A percentile compares a stretch with the other conserved stretches of the same genome.
phyloP scores from a whole-genome alignment of 108 stramenopile species.

The Conticribra weissflogii region DNA sequence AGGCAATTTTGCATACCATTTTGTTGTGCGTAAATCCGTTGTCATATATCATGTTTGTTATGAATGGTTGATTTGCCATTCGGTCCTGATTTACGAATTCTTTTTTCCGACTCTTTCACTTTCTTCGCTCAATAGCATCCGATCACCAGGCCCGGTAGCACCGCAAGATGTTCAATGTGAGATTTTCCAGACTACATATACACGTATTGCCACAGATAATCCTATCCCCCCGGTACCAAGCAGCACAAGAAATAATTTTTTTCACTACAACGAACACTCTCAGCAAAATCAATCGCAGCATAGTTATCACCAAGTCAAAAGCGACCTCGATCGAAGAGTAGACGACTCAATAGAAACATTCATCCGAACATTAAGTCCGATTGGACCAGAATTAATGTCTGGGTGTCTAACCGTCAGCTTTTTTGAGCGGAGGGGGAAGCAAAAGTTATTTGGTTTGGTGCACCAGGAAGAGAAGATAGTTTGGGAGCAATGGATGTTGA shows the following conservation, averaged over 20 bases:
- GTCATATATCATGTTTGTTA: too few species aligned
- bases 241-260: conserved; percentile 5
- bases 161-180: conserved; percentile 83
- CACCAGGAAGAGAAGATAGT: conserved; percentile 84
- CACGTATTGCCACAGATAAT: conserved; percentile 68
- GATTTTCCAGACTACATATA: conserved; percentile 80
- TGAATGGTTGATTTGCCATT: too few species aligned
- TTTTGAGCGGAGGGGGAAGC: conserved; percentile 77
- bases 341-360: conserved; percentile 83
- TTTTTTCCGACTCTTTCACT: too few species aligned
- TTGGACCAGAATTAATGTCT: conserved; percentile 83
- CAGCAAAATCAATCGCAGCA: conserved; percentile 25
- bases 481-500: conserved; percentile 88
- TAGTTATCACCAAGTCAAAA: conserved; percentile 19
- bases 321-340: conserved; percentile 37
- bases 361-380: conserved; percentile 69
- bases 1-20: conserved; percentile 86
- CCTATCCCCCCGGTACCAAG: conserved; percentile 2
- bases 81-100: too few species aligned
- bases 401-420: conserved; percentile 76
- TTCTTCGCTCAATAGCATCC: conserved; percentile 49
- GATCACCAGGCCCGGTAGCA: conserved; percentile 82
- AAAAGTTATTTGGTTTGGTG: conserved; percentile 83
- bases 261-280: conserved; percentile 12
- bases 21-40: conserved; percentile 59